These are phyloP conservation scores for Breviolum minutum DNA, from an alignment of 73 alveolate species.

Conservation along the genomic window DNA sequence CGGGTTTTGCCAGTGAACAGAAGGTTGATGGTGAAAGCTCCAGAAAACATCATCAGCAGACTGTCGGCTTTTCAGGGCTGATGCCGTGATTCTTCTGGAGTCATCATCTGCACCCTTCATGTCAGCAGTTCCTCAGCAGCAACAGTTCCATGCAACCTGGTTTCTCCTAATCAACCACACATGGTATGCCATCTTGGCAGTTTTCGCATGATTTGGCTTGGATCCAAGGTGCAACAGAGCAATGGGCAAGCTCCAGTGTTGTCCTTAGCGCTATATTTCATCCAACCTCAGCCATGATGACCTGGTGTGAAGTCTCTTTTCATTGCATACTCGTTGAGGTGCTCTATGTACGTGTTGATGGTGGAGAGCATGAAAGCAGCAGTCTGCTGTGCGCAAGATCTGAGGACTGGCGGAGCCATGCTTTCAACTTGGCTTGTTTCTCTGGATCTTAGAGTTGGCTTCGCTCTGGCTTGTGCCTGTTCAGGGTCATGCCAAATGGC, in stretches of 20 bases:
- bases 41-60: background rate
- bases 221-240: background rate
- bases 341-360: constrained; percentile 24
- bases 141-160: background rate
- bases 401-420: constrained; percentile 12
- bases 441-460: background rate
- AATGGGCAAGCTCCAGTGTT: background rate
- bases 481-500: constrained; percentile 91
- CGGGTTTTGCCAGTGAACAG: background rate
- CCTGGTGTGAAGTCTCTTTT: background rate
- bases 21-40: too few species aligned
- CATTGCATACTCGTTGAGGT: background rate
- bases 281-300: background rate
- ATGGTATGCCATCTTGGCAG: too few species aligned
- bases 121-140: background rate
- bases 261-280: background rate
- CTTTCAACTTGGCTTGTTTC: background rate
- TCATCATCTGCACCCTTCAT: constrained; percentile 14
- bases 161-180: too few species aligned
- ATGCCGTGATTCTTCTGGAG: constrained; percentile 71
- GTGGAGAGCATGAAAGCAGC: constrained; percentile 6
- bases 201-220: background rate
- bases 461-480: background rate
- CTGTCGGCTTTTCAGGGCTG: constrained; percentile 32
- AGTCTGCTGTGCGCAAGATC: constrained; percentile 48